phyloP scores from a whole-genome alignment of 202 grass and related monocot species.

The Dendrocalamus latiflorus region DNA sequence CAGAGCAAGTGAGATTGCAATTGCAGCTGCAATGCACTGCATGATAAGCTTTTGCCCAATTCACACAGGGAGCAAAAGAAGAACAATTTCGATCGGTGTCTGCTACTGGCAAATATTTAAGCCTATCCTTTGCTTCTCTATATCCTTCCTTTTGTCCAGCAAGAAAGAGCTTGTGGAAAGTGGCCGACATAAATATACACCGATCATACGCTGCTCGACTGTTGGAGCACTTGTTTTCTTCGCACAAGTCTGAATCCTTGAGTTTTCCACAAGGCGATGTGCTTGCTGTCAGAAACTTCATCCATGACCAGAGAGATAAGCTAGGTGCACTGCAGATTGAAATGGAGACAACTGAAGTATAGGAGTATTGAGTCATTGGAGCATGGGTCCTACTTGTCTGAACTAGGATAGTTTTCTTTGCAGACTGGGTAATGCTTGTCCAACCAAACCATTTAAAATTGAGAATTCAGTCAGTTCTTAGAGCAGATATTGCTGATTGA shows the following conservation, averaged over 20 bases:
- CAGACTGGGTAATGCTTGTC: neutral
- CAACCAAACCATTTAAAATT: neutral
- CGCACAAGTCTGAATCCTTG: neutral
- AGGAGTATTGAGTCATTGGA: neutral
- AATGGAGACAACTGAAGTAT: conserved; percentile 1
- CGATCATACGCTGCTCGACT: neutral
- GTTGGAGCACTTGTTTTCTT: neutral
- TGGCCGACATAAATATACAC: neutral
- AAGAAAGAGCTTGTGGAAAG: neutral
- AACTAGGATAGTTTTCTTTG: neutral
- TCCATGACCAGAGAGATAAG: neutral
- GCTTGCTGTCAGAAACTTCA: conserved; percentile 8
- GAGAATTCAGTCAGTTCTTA: neutral
- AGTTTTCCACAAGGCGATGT: neutral
- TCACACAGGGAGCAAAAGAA: conserved; percentile 5
- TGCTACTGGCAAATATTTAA: neutral
- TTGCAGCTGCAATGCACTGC: neutral
- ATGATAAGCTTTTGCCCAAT: neutral
- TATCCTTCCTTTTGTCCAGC: neutral
- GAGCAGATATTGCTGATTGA: neutral
- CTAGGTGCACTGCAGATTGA: neutral
- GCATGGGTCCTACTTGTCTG: neutral
- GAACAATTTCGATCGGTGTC: neutral
- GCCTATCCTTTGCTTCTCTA: neutral
- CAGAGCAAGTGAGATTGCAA: neutral